Conservation (phyloP, 352 stramenopile genomes). For the Phytophthora cactorum region DNA sequence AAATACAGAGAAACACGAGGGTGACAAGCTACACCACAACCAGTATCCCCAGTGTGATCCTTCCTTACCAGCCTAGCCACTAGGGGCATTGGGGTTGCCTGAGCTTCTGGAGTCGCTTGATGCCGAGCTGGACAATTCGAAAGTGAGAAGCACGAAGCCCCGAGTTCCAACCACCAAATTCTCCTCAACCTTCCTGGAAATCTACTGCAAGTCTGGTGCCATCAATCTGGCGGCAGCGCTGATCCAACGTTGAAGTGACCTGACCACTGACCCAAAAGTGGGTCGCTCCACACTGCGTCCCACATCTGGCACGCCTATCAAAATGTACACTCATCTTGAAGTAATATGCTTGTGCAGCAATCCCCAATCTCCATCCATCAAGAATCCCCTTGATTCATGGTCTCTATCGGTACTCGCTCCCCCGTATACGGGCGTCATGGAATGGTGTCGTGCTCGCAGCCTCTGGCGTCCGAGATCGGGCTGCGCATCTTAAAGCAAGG, state of each 20-base stretch:
- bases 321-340: conserved; percentile 5
- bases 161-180: not conserved
- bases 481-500: conserved; percentile 88
- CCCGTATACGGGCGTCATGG: conserved; percentile 90
- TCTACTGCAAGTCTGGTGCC: conserved; percentile 5
- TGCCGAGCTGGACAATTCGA: conserved; percentile 10
- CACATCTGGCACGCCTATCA: not conserved
- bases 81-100: conserved; percentile 2
- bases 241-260: conserved; percentile 12
- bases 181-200: conserved; percentile 3
- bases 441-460: conserved; percentile 95
- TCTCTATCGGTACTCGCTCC: conserved; percentile 77
- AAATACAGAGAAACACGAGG: conserved; percentile 15
- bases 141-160: conserved; percentile 7
- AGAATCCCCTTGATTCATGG: conserved; percentile 25
- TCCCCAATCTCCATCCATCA: conserved; percentile 7
- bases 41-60: not conserved
- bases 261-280: not conserved
- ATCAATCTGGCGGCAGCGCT: conserved; percentile 4
- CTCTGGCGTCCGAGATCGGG: conserved; percentile 93
- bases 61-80: conserved; percentile 3
- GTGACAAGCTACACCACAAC: not conserved
- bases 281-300: conserved; percentile 1
- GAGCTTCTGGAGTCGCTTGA: conserved; percentile 7
- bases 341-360: not conserved